Base-by-base conservation (phyloP, 2,329 filamentous ascomycete genomes). In the Pseudogymnoascus sp. region DNA sequence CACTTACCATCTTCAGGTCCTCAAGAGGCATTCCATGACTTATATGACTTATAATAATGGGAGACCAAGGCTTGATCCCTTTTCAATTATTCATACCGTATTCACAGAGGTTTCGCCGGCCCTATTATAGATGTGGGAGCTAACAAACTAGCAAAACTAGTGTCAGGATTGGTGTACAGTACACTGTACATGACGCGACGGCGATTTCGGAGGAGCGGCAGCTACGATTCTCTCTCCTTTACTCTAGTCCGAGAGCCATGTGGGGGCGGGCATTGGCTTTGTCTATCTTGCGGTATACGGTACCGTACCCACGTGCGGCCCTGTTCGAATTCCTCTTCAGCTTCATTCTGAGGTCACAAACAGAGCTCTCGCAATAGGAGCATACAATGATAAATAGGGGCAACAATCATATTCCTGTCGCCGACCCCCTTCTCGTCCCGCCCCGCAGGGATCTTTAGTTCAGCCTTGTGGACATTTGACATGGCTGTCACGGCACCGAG, bases 391-490 rank as follows among this genome's bases (percentile, higher is more conserved):
- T 53, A 53, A 53, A 53, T 53, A 53, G 46, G 25, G 25, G 46
- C 23, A 31, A 53, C 14, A 53, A 53, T 31, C 11, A 31, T 34
- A 56, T 11, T 34, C 4, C 25, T 31, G 46, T 34, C 46, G 23
- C 16, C 23, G n/a, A 14, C 46, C 25, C 46, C 34, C 46, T 34
- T 34, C 16, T 56, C n/a, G 46, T 56, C 46, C 46, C 46, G 25
- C 46, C 28, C n/a, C 14, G 5, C 46, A 31, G 18, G 25, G 25
- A 34, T 56, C n/a, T 12, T 18, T 56, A 56, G 50, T 34, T 56
- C 50, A 56, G 50, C 50, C 50, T 56, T 56, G 50, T 56, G 50
- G 50, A 31, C 28, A 34, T 56, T 56, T 56, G 50, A 34, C n/a
- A 8, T 56, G 25, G 25, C 25, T 21, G 8, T 34, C 25, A n/a